A percentile compares a stretch with the other conserved stretches of the same genome.
phyloP scores from a whole-genome alignment of 164 flowering plant species.

The Piper betle region DNA sequence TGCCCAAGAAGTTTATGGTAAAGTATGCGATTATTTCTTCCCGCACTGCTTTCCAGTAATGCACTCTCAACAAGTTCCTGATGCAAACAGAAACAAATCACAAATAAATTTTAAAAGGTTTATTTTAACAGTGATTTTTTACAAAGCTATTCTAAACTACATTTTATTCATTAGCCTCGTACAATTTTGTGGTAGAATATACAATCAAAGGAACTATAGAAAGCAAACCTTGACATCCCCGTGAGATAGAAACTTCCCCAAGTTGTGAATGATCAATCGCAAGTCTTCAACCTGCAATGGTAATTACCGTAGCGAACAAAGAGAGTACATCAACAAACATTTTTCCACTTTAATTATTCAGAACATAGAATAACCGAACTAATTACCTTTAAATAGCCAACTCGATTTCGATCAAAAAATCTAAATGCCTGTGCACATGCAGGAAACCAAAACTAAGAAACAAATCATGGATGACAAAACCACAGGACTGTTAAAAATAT shows the following conservation, averaged over 20 bases:
- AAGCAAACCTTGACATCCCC: constrained; percentile 78
- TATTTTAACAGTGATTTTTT: no score
- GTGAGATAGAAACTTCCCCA: constrained; percentile 75
- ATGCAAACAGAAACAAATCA: neutral
- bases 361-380: neutral
- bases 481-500: neutral
- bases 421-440: constrained; percentile 66
- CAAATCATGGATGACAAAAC: neutral
- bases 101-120: neutral
- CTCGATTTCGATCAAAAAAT: constrained; percentile 80
- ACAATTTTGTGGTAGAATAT: neutral
- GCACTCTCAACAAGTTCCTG: constrained; percentile 98
- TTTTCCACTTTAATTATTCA: neutral
- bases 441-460: neutral
- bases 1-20: constrained; percentile 66
- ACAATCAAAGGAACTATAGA: neutral
- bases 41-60: constrained; percentile 77
- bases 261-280: constrained; percentile 68
- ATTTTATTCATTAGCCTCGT: neutral
- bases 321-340: neutral
- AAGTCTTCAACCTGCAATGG: constrained; percentile 81
- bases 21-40: constrained; percentile 76
- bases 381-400: constrained; percentile 72
- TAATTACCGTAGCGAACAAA: neutral
- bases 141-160: neutral